phyloP scores from a whole-genome alignment of 2,329 filamentous ascomycete genomes.

The Mariannaea sp. region DNA sequence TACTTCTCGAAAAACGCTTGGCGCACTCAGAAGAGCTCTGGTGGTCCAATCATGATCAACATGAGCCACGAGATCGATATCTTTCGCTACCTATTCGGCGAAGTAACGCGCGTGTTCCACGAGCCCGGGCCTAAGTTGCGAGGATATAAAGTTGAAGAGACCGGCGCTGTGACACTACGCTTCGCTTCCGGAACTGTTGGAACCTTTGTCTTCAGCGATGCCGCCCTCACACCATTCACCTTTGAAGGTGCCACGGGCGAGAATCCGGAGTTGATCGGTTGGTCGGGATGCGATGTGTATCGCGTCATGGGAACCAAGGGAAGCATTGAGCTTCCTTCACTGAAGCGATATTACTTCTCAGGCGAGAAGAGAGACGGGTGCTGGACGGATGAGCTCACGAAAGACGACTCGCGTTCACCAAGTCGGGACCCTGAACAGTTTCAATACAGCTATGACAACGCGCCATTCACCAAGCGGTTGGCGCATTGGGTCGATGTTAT shows the following conservation, averaged over 20 bases:
- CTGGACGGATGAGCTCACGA: no score
- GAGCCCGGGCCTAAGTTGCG: not conserved
- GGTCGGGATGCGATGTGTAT: no score
- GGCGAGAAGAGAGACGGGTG: no score
- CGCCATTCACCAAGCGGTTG: no score
- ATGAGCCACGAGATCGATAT: not conserved
- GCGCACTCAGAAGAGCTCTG: not conserved
- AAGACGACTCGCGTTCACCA: no score
- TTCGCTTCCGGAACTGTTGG: not conserved
- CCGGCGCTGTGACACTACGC: not conserved
- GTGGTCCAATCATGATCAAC: not conserved
- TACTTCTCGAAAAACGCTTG: not conserved
- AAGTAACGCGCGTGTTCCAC: not conserved
- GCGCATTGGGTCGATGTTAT: no score
- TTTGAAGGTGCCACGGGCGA: not conserved
- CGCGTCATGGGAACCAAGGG: no score
- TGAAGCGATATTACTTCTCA: no score
- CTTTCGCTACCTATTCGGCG: not conserved
- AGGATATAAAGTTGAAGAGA: not conserved
- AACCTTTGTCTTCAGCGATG: not conserved
- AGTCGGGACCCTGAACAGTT: no score
- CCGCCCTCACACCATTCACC: not conserved
- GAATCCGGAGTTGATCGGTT: no score
- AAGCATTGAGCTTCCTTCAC: no score
- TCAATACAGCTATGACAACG: no score